Base-by-base conservation (phyloP, 208 protist genomes). In the Trypanosoma caninum region DNA sequence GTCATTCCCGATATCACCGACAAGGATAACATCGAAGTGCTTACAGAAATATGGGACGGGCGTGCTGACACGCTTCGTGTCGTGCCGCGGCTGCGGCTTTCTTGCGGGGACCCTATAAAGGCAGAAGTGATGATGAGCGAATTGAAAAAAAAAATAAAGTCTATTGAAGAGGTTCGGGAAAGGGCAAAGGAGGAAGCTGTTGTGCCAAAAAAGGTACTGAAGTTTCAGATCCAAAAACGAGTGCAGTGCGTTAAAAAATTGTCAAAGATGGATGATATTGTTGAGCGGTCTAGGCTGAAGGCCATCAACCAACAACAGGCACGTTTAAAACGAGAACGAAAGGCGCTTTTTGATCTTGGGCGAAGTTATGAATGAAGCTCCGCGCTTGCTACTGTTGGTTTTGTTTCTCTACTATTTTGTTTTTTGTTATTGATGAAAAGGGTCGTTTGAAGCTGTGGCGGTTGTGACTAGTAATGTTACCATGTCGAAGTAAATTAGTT, bases 31-130 rank as follows among this genome's bases (percentile, higher is more conserved):
- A 71, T 91, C 0, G 77, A 87, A 54, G 80, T 85, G 25, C 57
- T 94, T 31, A 81, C 79, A 10, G 63, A 78, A 10, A 80, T 87
- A 42, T 94, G 87, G 84, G 87, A 94, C 73, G 83, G 84, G 30
- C 37, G 51, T 30, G 31, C 54, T 25, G 76, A 91, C 51, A 90
- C 81, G 8, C 57, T 52, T 35, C 45, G 69, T 53, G 69, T 82
- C 44, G 72, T 79, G 22, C 50, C 52, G 22, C 62, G 53, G 5
- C 23, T 63, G 14, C 31, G 38, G 4, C 30, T 72, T 23, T 59
- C 61, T 8, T 25, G 48, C 5, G n/a, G 56, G 27, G 46, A 20
- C 34, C 31, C 23, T 11, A 16, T n/a, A 22, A 37, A 31, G 50
- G 20, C 42, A 25, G 22, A 45, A 14, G 69, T 23, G 9, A 53